A percentile compares a stretch with the other conserved stretches of the same genome.
These are phyloP conservation scores for Vitis hybrid DNA, from an alignment of 177 flowering plant species.

Conservation along the genomic window DNA sequence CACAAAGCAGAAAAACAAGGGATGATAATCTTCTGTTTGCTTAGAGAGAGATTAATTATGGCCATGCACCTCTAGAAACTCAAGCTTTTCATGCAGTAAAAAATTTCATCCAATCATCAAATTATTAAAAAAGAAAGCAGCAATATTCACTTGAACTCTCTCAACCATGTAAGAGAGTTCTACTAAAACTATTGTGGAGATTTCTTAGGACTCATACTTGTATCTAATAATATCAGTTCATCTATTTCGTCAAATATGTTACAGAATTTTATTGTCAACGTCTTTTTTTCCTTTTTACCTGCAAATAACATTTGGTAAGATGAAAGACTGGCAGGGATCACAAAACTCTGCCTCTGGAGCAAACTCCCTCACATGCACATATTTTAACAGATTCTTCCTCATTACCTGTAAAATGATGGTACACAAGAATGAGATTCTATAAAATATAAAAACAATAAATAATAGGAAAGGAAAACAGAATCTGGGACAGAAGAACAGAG, in stretches of 20 bases:
- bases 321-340: constrained; percentile 59
- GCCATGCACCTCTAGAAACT: not conserved
- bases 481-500: no score
- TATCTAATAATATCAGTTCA: not conserved
- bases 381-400: constrained; percentile 83
- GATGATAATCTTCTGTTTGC: no score
- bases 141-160: no score
- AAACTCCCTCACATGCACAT: constrained; percentile 76
- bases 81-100: not conserved
- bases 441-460: not conserved
- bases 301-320: constrained; percentile 92
- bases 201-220: no score
- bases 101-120: not conserved
- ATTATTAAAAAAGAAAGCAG: no score
- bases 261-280: not conserved
- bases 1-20: no score
- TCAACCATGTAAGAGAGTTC: no score
- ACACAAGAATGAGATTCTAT: not conserved
- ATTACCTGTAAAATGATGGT: constrained; percentile 52
- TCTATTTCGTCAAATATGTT: constrained; percentile 6
- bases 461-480: no score
- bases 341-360: constrained; percentile 87
- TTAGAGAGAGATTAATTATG: no score
- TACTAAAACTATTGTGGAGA: no score
- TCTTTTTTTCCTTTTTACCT: constrained; percentile 46